Percentiles rank a stretch among this genome's conserved stretches.
phyloP scores from a whole-genome alignment of 306 rosid species.

The Dalbergia cultrata region DNA sequence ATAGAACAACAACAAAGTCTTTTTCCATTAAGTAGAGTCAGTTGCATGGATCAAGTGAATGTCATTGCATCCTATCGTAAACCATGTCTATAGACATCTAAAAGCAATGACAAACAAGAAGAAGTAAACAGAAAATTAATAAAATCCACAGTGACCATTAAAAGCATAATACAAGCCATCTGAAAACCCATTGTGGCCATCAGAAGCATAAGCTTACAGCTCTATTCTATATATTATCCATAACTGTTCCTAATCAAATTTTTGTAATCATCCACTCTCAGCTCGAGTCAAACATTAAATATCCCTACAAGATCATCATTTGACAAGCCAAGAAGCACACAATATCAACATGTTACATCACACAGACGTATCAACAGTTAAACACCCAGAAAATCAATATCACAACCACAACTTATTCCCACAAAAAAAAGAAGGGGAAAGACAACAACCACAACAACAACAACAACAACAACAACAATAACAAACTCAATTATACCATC shows the following conservation, averaged over 20 bases:
- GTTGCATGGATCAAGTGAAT: not conserved
- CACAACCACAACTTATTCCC: conserved; percentile 5
- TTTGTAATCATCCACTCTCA: no score
- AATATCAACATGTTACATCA: not conserved
- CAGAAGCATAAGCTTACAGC: not conserved
- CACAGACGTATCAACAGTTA: not conserved
- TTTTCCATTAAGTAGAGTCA: not conserved
- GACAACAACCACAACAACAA: no score
- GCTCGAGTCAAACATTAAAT: no score
- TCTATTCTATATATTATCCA: conserved; percentile 17
- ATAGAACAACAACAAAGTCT: not conserved
- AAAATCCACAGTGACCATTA: not conserved
- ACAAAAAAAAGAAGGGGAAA: not conserved
- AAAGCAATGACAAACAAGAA: not conserved
- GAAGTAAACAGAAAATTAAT: not conserved
- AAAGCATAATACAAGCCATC: not conserved
- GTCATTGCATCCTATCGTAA: not conserved
- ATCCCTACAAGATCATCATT: conserved; percentile 12
- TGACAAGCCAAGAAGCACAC: not conserved
- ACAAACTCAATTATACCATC: not conserved
- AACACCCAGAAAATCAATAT: conserved; percentile 26
- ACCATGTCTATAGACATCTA: not conserved
- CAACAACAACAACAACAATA: not conserved
- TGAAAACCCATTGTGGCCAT: not conserved
- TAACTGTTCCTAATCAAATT: no score